Evolutionary conservation across 306 rosid species (phyloP).

Genomic region (Arachis stenosperma): DNA sequence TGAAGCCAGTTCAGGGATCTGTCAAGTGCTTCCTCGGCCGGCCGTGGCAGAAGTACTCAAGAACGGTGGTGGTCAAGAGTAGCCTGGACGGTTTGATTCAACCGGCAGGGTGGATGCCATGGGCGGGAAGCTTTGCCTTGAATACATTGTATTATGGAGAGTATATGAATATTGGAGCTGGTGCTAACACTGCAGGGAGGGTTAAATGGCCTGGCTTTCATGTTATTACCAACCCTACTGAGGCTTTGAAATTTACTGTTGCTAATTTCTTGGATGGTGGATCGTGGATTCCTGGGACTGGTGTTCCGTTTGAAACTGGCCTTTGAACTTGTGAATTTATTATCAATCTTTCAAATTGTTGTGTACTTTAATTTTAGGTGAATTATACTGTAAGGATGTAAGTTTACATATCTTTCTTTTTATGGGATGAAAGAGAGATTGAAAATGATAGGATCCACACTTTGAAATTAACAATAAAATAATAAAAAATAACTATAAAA

Average conservation of each 20-base stretch:
- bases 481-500: too few species aligned
- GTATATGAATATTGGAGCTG: constrained; percentile 63
- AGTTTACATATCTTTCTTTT: too few species aligned
- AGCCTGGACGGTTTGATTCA: constrained; percentile 47
- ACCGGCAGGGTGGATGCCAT: constrained; percentile 69
- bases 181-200: constrained; percentile 62
- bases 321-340: too few species aligned
- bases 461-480: too few species aligned
- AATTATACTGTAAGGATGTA: too few species aligned
- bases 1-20: constrained; percentile 43
- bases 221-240: constrained; percentile 44
- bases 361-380: too few species aligned
- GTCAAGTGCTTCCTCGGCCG: constrained; percentile 62
- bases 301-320: constrained; percentile 57
- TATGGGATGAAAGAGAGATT: too few species aligned
- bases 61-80: constrained; percentile 71
- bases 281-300: constrained; percentile 60
- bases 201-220: constrained; percentile 77
- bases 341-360: too few species aligned
- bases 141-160: constrained; percentile 69
- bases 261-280: constrained; percentile 61
- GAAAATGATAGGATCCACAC: too few species aligned
- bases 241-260: constrained; percentile 64
- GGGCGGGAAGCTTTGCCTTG: constrained; percentile 70
- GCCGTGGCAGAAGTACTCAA: constrained; percentile 76